Evolutionary conservation across 352 stramenopile genomes (phyloP).

Genomic region (Globisporangium iwayamae): DNA sequence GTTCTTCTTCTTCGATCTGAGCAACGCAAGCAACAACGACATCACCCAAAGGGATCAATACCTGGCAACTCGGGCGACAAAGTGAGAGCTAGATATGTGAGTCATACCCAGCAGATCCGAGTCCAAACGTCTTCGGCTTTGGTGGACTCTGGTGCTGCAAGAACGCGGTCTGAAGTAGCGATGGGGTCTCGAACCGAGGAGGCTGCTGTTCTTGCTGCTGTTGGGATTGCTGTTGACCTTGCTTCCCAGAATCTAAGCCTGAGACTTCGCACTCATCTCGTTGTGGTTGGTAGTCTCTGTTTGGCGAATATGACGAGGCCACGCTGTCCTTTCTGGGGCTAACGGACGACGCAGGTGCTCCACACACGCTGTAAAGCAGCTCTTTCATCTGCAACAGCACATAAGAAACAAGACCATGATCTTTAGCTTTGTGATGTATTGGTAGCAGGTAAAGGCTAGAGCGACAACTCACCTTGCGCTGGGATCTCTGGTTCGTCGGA

Average conservation of each 20-base stretch:
- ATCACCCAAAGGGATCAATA: not conserved
- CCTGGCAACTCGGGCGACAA: not conserved
- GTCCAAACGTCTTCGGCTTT: conserved; percentile 50
- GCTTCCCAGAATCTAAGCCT: conserved; percentile 17
- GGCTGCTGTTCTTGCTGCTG: conserved; percentile 8
- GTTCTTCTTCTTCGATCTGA: conserved; percentile 54
- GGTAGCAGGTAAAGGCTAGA: not conserved
- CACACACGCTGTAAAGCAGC: conserved; percentile 47
- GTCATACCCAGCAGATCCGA: conserved; percentile 41
- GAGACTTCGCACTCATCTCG: conserved; percentile 1
- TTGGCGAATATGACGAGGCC: conserved; percentile 15
- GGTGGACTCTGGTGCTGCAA: conserved; percentile 50
- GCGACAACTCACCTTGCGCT: conserved; percentile 47
- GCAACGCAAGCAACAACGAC: conserved; percentile 1
- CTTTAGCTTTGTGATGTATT: not conserved
- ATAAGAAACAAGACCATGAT: not conserved
- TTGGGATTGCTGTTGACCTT: conserved; percentile 5
- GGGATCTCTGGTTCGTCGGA: conserved; percentile 48
- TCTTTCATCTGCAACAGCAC: conserved; percentile 47
- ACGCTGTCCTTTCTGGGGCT: conserved; percentile 24
- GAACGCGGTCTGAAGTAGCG: conserved; percentile 60
- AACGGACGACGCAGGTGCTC: conserved; percentile 17
- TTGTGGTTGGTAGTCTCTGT: conserved; percentile 11
- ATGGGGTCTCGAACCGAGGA: conserved; percentile 30
- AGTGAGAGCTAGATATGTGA: not conserved